phyloP scores from a whole-genome alignment of 2,329 filamentous ascomycete genomes.

The Alternaria sp. region DNA sequence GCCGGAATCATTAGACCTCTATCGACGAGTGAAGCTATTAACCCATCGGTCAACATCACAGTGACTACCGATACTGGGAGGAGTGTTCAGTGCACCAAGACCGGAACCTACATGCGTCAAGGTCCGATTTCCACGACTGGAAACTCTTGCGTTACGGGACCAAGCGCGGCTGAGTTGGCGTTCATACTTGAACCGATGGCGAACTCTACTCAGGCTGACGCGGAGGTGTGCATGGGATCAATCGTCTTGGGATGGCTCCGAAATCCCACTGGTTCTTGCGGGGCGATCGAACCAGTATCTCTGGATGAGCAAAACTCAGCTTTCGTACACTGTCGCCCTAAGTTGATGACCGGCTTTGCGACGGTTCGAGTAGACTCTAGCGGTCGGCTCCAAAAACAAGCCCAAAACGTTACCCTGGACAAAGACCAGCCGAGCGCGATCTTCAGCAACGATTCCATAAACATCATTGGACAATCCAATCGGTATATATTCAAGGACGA shows the following conservation, averaged over 20 bases:
- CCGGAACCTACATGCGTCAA: background rate
- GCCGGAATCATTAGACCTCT: background rate
- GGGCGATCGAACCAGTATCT: background rate
- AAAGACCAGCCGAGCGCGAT: background rate
- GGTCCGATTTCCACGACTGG: conserved; percentile 1
- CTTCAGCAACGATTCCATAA: conserved; percentile 32
- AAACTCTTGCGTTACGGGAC: background rate
- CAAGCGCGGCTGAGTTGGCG: conserved; percentile 23
- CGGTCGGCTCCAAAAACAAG: conserved; percentile 36
- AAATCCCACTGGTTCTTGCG: conserved; percentile 17
- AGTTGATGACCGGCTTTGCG: conserved; percentile 41
- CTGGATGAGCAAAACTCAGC: conserved; percentile 20
- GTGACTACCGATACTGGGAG: background rate
- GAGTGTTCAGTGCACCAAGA: background rate
- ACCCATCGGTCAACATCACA: background rate
- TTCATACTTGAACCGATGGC: background rate
- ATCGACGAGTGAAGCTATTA: background rate
- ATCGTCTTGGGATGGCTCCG: conserved; percentile 40
- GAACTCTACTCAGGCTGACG: conserved; percentile 27
- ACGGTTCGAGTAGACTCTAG: conserved; percentile 42
- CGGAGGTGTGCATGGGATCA: conserved; percentile 27
- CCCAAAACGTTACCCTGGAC: background rate
- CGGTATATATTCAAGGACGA: conserved; percentile 24
- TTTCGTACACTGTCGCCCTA: conserved; percentile 49
- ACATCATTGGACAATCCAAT: conserved; percentile 35